Base-by-base conservation (phyloP, 306 rosid genomes). In the Lathyrus oleraceus region DNA sequence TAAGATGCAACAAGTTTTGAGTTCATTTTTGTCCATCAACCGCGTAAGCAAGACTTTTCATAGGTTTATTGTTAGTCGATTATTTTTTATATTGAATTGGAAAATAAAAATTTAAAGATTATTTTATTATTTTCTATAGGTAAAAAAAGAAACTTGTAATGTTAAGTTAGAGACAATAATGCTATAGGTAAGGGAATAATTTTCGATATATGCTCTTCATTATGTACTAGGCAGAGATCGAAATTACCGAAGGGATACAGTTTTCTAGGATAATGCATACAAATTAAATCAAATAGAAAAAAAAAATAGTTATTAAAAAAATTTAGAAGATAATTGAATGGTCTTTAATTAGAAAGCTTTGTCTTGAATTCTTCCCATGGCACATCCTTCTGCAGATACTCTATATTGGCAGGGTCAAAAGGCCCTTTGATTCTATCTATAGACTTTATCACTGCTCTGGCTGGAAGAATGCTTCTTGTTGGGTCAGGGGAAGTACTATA, bases 381-480 rank as follows among this genome's bases (percentile, higher is more conserved):
- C 20, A 92, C 69, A 58, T 68, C 84, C 67, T 82, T 82, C 38
- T 88, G 77, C 69, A 92, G 47, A 79, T 90, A 90, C 69, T 83
- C 78, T 17, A 85, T 82, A 53, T 90, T 86, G 6, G 92, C 72
- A 43, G 98, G 98, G 83, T 92, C 86, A 73, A 92, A 89, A 23
- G 98, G 98, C 11, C 98, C 98, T 79, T 71, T 85, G 61, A 89
- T 78, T 83, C 82, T 87, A 78, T 92, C 95, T 32, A 92, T 80
- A 44, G 83, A 74, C 63, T 62, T 78, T 17, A 92, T 86, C 78
- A 77, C 83, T 61, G 96, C 96, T 64, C 95, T 86, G 0, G 80
- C 87, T 8, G 96, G 96, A 76, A 89, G 78, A 53, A 92, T 71
- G 74, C 96, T 86, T 71, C 65, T 88, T 42, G 96, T 83, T 83